Evolutionary conservation across 805 yeast species (phyloP), one percentile per base, ranked within the genome.

Genomic region (Candida silvatica): DNA sequence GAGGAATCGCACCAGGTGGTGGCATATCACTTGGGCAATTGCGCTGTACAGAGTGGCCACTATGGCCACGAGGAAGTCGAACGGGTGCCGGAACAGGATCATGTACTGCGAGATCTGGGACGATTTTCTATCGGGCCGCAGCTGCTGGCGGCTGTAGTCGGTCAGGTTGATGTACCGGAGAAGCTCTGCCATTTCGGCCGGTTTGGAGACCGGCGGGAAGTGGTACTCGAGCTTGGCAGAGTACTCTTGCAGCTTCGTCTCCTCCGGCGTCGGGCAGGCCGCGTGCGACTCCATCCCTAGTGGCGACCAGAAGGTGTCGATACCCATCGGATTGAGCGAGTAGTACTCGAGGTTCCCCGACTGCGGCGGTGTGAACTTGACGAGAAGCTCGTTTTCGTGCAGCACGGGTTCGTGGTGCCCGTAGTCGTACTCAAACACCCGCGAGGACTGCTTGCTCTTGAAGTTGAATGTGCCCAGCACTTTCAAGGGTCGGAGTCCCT

Each of bases 341-440:
- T 74, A 80, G 52, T 82, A 85, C 44, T 87, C 95, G 65, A 88
- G 66, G 39, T 72, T 69, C 20, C 65, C 66, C 15, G 80, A 73
- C 29, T 71, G 68, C 0, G 97, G 97, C 2, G 92, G 80, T 18
- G 71, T 69, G 50, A 74, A 87, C n/a, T 69, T 46, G 4, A 80
- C 56, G 3, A 76, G 27, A 29, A 48, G 52, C 27, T 48, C 52
- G 22, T 47, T 26, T 2, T 32, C 17, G 3, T 37, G 33, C 20
- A 49, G 18, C 4, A 43, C 28, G 8, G 56, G 56, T 14, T n/a
- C 29, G 14, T 37, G 28, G 3, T 27, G n/a, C 3, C 17, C 18
- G 15, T 27, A 25, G 29, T 47, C 48, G 28, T 43, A 45, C 24
- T 37, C 31, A 33, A 53, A 40, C 20, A 29, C 14, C 24, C 49